These are phyloP conservation scores for Phalaenopsis aphrodite DNA, from an alignment of 106 monocot genomes.

Conservation along the genomic window DNA sequence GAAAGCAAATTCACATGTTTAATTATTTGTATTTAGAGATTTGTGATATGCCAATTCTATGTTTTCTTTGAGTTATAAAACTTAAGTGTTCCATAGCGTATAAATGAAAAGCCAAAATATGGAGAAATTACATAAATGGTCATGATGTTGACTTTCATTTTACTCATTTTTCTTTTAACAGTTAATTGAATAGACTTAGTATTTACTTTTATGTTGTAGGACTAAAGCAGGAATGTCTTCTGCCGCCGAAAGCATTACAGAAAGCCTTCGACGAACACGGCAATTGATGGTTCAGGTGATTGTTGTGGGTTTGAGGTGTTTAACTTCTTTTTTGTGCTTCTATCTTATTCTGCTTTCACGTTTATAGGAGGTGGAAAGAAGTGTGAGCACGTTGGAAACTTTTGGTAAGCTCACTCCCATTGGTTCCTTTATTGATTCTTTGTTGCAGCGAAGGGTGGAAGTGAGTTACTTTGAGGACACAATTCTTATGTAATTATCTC, in stretches of 20 bases:
- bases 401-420: constrained; percentile 50
- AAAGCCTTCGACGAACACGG: constrained; percentile 79
- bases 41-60: no score
- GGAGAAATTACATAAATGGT: no score
- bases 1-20: no score
- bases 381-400: constrained; percentile 54
- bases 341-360: not conserved
- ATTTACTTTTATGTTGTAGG: constrained; percentile 22
- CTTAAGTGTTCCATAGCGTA: not conserved
- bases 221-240: constrained; percentile 90
- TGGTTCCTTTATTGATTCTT: not conserved
- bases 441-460: not conserved
- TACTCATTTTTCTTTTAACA: not conserved
- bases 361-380: constrained; percentile 90
- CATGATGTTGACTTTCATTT: not conserved
- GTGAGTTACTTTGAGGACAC: not conserved
- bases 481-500: no score
- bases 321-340: not conserved
- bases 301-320: not conserved
- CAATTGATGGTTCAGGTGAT: constrained; percentile 96
- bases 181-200: not conserved
- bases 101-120: not conserved
- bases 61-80: no score
- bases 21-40: no score
- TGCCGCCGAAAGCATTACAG: constrained; percentile 91